Evolutionary conservation across 345 rosid genomes (phyloP).

Genomic region (Chamaenerion angustifolium): DNA sequence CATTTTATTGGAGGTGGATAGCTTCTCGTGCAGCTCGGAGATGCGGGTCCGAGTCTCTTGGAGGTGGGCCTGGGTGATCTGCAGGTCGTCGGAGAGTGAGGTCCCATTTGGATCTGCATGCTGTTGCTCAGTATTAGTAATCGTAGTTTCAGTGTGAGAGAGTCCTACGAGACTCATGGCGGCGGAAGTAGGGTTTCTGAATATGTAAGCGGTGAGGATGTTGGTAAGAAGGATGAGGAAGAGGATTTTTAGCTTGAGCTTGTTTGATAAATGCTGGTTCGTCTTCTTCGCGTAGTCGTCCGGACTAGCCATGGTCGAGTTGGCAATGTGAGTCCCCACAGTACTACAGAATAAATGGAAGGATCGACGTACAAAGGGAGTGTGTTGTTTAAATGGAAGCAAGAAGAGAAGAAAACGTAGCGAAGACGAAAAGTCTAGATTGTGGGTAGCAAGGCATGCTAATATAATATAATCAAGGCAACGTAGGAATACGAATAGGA

Average conservation of each 20-base stretch:
- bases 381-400: no score
- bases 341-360: neutral
- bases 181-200: slow-evolving; percentile 13
- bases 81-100: slow-evolving; percentile 15
- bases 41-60: slow-evolving; percentile 14
- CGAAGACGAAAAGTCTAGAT: no score
- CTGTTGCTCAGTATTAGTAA: neutral
- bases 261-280: slow-evolving; percentile 6
- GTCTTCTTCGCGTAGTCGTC: slow-evolving; percentile 12
- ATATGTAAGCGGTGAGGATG: slow-evolving; percentile 27
- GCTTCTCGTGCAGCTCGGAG: slow-evolving; percentile 19
- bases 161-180: neutral
- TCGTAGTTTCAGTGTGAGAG: neutral
- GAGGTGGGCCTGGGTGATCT: slow-evolving; percentile 20
- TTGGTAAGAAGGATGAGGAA: slow-evolving; percentile 21
- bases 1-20: slow-evolving; percentile 26
- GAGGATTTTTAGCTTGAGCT: slow-evolving; percentile 24
- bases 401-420: no score
- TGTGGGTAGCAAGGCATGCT: no score
- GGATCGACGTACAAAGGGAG: no score
- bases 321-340: neutral
- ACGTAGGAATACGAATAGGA: no score
- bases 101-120: slow-evolving; percentile 4
- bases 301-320: neutral
- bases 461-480: no score